Evolutionary conservation across 2,329 filamentous ascomycete genomes (phyloP).

Genomic region (Cyanodermella asteris): DNA sequence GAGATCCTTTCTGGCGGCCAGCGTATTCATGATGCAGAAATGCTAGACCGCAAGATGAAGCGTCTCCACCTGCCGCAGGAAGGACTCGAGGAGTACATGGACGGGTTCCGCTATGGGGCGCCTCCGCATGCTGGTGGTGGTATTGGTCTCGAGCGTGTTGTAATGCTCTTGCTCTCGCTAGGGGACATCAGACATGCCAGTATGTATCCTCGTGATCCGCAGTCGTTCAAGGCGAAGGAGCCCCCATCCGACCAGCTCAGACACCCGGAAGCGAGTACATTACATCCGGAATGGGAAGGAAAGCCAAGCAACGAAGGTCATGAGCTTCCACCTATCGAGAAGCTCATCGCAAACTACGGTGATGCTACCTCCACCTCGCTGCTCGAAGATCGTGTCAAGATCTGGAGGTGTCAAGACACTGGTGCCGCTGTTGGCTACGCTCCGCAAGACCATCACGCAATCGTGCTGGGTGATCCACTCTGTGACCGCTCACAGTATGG

Average conservation of each 20-base stretch:
- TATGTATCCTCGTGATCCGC: slow-evolving; percentile 71
- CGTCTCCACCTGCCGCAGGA: slow-evolving; percentile 52
- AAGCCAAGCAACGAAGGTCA: slow-evolving; percentile 22
- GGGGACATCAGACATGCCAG: slow-evolving; percentile 80
- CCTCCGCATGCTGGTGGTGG: slow-evolving; percentile 80
- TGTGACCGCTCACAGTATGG: slow-evolving; percentile 60
- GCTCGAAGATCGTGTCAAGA: slow-evolving; percentile 70
- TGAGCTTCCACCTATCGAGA: slow-evolving; percentile 52
- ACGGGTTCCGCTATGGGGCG: slow-evolving; percentile 70
- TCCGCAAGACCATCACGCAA: slow-evolving; percentile 52
- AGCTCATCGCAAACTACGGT: slow-evolving; percentile 86
- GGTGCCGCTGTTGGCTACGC: slow-evolving; percentile 76
- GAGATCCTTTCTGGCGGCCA: slow-evolving; percentile 85
- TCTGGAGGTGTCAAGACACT: slow-evolving; percentile 61
- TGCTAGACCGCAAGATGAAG: slow-evolving; percentile 59
- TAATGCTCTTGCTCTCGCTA: slow-evolving; percentile 67
- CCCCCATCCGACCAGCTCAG: slow-evolving; percentile 43
- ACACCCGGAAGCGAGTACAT: slow-evolving; percentile 71
- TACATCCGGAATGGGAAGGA: slow-evolving; percentile 41
- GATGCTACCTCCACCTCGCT: slow-evolving; percentile 87
- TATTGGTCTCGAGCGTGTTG: slow-evolving; percentile 70
- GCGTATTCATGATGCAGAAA: slow-evolving; percentile 62
- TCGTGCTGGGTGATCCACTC: slow-evolving; percentile 70
- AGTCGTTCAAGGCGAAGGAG: slow-evolving; percentile 49
- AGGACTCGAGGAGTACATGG: slow-evolving; percentile 78